Conservation (phyloP, 768 basidiomycete genomes). For the Agrocybe pediades region DNA sequence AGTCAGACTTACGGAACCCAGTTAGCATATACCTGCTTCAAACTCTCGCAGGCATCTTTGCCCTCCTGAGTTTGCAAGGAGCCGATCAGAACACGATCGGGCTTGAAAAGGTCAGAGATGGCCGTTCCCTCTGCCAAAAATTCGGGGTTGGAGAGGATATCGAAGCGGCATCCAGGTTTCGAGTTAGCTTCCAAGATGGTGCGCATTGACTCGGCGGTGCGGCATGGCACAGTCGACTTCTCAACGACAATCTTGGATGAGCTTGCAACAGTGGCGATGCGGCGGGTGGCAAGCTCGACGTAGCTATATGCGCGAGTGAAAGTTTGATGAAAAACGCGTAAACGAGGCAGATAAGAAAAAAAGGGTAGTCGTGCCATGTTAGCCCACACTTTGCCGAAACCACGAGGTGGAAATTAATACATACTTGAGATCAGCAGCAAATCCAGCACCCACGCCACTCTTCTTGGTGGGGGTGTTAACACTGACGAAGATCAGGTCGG, state of each 20-base stretch:
- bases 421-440: slow-evolving; percentile 97
- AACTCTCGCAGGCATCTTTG: slow-evolving; percentile 72
- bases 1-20: slow-evolving; percentile 86
- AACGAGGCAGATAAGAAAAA: slow-evolving; percentile 5
- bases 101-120: slow-evolving; percentile 81
- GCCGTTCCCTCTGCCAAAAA: slow-evolving; percentile 99
- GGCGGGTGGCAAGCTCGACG: slow-evolving; percentile 95
- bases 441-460: slow-evolving; percentile 95
- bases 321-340: slow-evolving; percentile 13
- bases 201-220: slow-evolving; percentile 99
- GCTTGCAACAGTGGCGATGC: slow-evolving; percentile 88
- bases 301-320: slow-evolving; percentile 57
- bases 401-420: slow-evolving; percentile 29
- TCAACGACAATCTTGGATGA: slow-evolving; percentile 98
- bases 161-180: slow-evolving; percentile 85
- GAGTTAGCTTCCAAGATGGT: slow-evolving; percentile 99
- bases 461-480: slow-evolving; percentile 99
- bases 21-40: slow-evolving; percentile 86
- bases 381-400: slow-evolving; percentile 11
- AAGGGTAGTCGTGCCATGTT: slow-evolving; percentile 10
- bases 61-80: slow-evolving; percentile 91
- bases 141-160: slow-evolving; percentile 99
- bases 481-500: slow-evolving; percentile 97
- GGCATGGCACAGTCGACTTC: slow-evolving; percentile 98
- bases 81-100: slow-evolving; percentile 97